Percentiles rank a stretch among this genome's conserved stretches.
phyloP scores from a whole-genome alignment of 2,329 filamentous ascomycete species.

The Hymenoscyphus linearis region DNA sequence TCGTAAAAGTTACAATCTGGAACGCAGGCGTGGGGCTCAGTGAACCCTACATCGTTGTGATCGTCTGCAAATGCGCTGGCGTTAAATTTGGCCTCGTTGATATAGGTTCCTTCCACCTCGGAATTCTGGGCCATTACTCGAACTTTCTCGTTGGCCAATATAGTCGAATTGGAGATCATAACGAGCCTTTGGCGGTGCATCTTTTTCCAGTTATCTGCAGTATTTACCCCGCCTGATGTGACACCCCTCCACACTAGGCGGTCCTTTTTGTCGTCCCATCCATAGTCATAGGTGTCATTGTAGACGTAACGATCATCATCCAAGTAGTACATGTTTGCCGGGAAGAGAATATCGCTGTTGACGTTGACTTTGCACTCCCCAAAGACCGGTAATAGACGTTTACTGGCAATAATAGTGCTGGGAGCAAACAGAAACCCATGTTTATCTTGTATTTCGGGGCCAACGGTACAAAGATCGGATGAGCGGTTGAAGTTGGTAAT shows the following conservation, averaged over 20 bases:
- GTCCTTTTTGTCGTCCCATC: slow-evolving; percentile 53
- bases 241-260: slow-evolving; percentile 59
- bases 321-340: slow-evolving; percentile 59
- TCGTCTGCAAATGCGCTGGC: slow-evolving; percentile 30
- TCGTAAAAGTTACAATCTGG: slow-evolving; percentile 41
- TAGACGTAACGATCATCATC: slow-evolving; percentile 55
- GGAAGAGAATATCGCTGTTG: slow-evolving; percentile 61
- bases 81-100: slow-evolving; percentile 38
- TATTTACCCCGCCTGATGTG: slow-evolving; percentile 52
- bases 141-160: slow-evolving; percentile 37
- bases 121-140: slow-evolving; percentile 32
- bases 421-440: slow-evolving; percentile 55
- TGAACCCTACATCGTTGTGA: slow-evolving; percentile 33
- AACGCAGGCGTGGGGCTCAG: slow-evolving; percentile 42
- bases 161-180: slow-evolving; percentile 47
- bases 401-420: slow-evolving; percentile 45
- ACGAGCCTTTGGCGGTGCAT: slow-evolving; percentile 57
- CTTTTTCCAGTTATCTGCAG: slow-evolving; percentile 45
- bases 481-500: slow-evolving; percentile 54
- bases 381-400: slow-evolving; percentile 55
- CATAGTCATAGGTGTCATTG: slow-evolving; percentile 46
- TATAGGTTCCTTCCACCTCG: slow-evolving; percentile 37
- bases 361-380: slow-evolving; percentile 57
- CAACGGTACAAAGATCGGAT: slow-evolving; percentile 51
- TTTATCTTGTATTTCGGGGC: slow-evolving; percentile 42